Conservation (phyloP, 2,329 filamentous ascomycete genomes). For the Chrysoporthe deuterocubensis region DNA sequence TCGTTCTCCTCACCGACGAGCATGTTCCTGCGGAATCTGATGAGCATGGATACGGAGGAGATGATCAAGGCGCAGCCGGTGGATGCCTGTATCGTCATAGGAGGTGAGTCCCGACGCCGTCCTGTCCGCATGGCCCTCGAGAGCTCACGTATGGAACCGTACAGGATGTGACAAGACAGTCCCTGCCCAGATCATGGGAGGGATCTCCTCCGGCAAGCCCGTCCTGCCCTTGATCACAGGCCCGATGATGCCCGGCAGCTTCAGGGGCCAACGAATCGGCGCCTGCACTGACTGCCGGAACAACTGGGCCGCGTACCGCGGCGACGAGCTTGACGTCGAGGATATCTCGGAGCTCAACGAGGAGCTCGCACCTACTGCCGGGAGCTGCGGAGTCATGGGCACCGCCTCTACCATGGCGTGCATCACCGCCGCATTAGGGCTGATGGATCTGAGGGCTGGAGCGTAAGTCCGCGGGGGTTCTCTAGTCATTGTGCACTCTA, state of each 20-base stretch:
- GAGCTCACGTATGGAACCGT: not conserved
- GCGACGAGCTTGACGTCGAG: slow-evolving; percentile 69
- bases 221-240: slow-evolving; percentile 71
- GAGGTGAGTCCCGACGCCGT: slow-evolving; percentile 49
- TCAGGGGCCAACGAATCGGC: slow-evolving; percentile 66
- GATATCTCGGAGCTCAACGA: slow-evolving; percentile 73
- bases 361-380: slow-evolving; percentile 73
- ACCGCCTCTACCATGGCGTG: slow-evolving; percentile 91
- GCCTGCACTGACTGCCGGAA: slow-evolving; percentile 77
- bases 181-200: slow-evolving; percentile 76
- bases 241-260: slow-evolving; percentile 75
- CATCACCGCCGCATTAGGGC: slow-evolving; percentile 79
- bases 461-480: slow-evolving; percentile 8
- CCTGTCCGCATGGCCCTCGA: not conserved
- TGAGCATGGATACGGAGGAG: slow-evolving; percentile 82
- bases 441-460: slow-evolving; percentile 72
- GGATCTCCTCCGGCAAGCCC: slow-evolving; percentile 74
- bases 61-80: slow-evolving; percentile 75
- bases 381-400: slow-evolving; percentile 90
- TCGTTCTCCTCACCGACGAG: slow-evolving; percentile 71
- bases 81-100: slow-evolving; percentile 70
- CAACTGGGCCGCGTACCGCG: slow-evolving; percentile 73
- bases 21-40: slow-evolving; percentile 75
- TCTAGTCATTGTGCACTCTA: not conserved
- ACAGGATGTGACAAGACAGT: slow-evolving; percentile 75